Evolutionary conservation across 805 yeast species (phyloP).

Genomic region (Candida golubevii): DNA sequence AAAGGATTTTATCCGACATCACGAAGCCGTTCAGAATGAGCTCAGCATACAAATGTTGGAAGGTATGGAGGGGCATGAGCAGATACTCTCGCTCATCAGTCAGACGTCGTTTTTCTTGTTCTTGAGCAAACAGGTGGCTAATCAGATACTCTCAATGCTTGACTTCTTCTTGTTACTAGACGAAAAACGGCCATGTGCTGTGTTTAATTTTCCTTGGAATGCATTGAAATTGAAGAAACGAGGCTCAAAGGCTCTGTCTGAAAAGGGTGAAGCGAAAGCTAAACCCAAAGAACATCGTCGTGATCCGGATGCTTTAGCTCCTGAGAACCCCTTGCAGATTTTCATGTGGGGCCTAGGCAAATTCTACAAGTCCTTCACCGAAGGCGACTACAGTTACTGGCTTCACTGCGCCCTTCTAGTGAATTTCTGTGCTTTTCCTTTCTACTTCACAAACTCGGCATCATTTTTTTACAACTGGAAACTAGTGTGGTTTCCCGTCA

Average conservation of each 20-base stretch:
- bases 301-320: conserved; percentile 28
- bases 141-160: conserved; percentile 13
- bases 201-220: conserved; percentile 15
- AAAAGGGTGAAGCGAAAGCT: conserved; percentile 1
- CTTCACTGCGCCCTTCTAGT: conserved; percentile 22
- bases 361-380: conserved; percentile 17
- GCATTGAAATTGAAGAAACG: no score
- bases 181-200: conserved; percentile 20
- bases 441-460: conserved; percentile 25
- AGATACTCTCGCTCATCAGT: conserved; percentile 23
- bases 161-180: conserved; percentile 22
- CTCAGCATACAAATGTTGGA: conserved; percentile 3
- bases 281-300: conserved; percentile 8
- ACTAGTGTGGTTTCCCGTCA: conserved; percentile 29
- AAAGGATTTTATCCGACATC: conserved; percentile 5
- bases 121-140: conserved; percentile 16
- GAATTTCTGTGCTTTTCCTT: conserved; percentile 23
- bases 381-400: conserved; percentile 29
- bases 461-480: conserved; percentile 24
- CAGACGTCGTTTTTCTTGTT: conserved; percentile 21
- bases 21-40: conserved; percentile 3
- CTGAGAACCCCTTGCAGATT: conserved; percentile 20
- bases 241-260: not conserved
- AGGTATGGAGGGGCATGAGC: conserved; percentile 19
- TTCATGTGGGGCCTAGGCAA: conserved; percentile 15